A percentile compares a stretch with the other conserved stretches of the same genome.
These are phyloP conservation scores for Kwoniella sp. DNA, from an alignment of 768 basidiomycete genomes.

Conservation along the genomic window DNA sequence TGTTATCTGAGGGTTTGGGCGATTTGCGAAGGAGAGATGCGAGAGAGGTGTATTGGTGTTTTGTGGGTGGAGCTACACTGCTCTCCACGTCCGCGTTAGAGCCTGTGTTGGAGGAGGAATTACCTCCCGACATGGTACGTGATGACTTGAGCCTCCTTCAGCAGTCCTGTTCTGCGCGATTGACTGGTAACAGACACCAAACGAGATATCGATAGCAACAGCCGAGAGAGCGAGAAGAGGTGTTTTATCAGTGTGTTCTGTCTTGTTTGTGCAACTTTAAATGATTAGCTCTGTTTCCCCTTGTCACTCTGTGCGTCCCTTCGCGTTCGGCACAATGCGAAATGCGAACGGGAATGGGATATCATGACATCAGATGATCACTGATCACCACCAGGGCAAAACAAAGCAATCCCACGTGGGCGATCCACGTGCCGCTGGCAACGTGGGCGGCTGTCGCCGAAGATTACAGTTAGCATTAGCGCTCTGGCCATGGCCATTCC, in stretches of 20 bases:
- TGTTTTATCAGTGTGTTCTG: not conserved
- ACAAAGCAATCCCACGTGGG: no score
- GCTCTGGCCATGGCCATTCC: no score
- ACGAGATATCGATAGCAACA: no score
- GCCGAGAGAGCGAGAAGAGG: no score
- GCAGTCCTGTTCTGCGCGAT: no score
- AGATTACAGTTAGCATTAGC: no score
- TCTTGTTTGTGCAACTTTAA: not conserved
- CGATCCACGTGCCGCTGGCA: no score
- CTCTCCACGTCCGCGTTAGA: not conserved
- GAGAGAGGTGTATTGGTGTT: conserved; percentile 52
- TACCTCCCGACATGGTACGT: not conserved
- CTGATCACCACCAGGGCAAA: no score
- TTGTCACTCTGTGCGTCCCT: not conserved
- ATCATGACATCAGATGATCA: not conserved
- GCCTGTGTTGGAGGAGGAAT: not conserved
- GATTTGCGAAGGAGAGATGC: conserved; percentile 42
- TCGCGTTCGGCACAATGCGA: not conserved
- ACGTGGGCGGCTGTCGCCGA: no score
- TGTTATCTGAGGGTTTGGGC: conserved; percentile 16
- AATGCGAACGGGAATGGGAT: no score
- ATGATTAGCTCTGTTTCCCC: not conserved
- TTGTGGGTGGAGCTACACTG: conserved; percentile 18
- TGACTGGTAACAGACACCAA: no score
- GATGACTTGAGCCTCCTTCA: no score